A percentile compares a stretch with the other conserved stretches of the same genome.
These are phyloP conservation scores for Aspergillus latus DNA, from an alignment of 2,329 filamentous ascomycete genomes.

Conservation along the genomic window DNA sequence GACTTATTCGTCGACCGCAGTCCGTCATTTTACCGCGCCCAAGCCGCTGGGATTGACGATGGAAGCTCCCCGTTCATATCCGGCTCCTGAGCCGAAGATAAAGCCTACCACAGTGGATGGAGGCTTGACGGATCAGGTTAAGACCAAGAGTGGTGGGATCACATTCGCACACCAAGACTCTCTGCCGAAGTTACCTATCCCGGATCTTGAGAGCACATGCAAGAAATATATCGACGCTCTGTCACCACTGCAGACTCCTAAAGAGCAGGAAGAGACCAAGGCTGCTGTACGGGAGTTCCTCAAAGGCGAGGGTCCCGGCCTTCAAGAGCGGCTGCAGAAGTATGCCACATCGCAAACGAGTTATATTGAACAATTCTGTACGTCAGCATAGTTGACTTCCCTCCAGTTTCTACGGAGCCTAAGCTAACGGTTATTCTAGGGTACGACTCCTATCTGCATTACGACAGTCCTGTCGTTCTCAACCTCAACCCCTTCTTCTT, in stretches of 20 bases:
- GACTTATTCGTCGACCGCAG: slow-evolving; percentile 62
- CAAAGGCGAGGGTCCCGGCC: slow-evolving; percentile 71
- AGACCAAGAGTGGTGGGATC: slow-evolving; percentile 64
- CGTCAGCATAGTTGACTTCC: slow-evolving; percentile 38
- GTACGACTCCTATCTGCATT: slow-evolving; percentile 99
- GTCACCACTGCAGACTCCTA: slow-evolving; percentile 73
- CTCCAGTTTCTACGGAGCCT: too few relatives aligned
- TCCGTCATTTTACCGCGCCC: slow-evolving; percentile 69
- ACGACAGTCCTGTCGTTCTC: slow-evolving; percentile 93
- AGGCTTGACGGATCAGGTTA: slow-evolving; percentile 32
- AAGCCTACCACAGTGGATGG: slow-evolving; percentile 20
- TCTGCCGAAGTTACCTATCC: slow-evolving; percentile 88
- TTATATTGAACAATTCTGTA: slow-evolving; percentile 99
- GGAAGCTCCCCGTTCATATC: slow-evolving; percentile 40
- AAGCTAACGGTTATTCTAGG: slow-evolving; percentile 52
- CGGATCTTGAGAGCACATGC: slow-evolving; percentile 76
- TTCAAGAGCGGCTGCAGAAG: slow-evolving; percentile 85
- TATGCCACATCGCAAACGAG: slow-evolving; percentile 90
- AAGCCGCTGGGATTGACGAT: slow-evolving; percentile 72
- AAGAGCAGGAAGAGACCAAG: slow-evolving; percentile 81
- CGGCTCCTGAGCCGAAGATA: slow-evolving; percentile 26
- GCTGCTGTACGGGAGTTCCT: slow-evolving; percentile 82
- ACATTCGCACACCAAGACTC: slow-evolving; percentile 88
- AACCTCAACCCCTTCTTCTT: slow-evolving; percentile 98
- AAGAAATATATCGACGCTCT: slow-evolving; percentile 77